These are phyloP conservation scores for Nematodospora anomalae DNA, from an alignment of 1,139 yeast genomes.

Conservation along the genomic window DNA sequence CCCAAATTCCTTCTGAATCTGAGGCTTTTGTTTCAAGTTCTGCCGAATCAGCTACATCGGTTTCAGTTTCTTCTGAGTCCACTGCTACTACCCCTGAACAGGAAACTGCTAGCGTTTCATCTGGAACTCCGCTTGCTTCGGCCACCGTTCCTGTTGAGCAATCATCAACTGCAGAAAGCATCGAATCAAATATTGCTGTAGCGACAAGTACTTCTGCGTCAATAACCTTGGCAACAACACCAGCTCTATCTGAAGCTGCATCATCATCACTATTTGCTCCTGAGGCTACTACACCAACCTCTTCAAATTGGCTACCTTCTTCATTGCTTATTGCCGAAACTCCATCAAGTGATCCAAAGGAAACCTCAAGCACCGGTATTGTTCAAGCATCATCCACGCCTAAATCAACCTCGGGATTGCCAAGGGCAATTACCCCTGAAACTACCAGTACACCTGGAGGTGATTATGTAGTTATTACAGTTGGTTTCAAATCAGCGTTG, in stretches of 20 bases:
- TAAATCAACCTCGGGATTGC: conserved; percentile 54
- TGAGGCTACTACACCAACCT: conserved; percentile 14
- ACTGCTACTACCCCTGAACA: conserved; percentile 4
- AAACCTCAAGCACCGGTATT: conserved; percentile 28
- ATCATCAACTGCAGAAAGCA: conserved; percentile 5
- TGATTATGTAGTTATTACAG: conserved; percentile 55
- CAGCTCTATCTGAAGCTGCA: conserved; percentile 8
- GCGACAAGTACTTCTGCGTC: conserved; percentile 10
- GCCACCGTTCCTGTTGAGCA: conserved; percentile 5
- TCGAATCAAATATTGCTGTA: not conserved
- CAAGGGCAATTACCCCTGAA: conserved; percentile 65
- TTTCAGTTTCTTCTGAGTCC: conserved; percentile 4
- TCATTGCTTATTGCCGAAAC: conserved; percentile 43
- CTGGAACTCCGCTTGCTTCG: conserved; percentile 6
- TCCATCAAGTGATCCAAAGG: conserved; percentile 19
- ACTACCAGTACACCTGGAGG: conserved; percentile 45
- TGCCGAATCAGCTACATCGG: conserved; percentile 2
- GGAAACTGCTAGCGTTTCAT: conserved; percentile 3
- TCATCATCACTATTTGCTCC: conserved; percentile 8
- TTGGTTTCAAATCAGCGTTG: conserved; percentile 70
- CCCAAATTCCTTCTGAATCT: not conserved
- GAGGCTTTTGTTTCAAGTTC: not conserved
- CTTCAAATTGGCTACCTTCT: conserved; percentile 51
- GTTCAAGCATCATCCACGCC: conserved; percentile 30
- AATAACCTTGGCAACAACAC: conserved; percentile 10